Percentiles rank a stretch among this genome's conserved stretches.
Conservation (phyloP, 768 basidiomycete species). For the Lactifluus subvellereus region DNA sequence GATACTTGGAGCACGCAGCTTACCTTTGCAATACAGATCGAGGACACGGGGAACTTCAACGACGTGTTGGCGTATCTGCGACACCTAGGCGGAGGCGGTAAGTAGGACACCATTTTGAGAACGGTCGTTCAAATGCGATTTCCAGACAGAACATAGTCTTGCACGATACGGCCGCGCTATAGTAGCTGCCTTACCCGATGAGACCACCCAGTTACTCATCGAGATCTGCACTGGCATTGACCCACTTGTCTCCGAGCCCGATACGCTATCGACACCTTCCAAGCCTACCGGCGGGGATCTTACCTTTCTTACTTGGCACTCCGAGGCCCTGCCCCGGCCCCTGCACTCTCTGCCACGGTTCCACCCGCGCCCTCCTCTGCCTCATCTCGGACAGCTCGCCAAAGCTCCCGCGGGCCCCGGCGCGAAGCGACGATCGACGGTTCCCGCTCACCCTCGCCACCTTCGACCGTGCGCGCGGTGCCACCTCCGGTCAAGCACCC, state of each 20-base stretch:
- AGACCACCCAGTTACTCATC: conserved; percentile 86
- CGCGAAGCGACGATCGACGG: too few relatives aligned
- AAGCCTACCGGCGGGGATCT: conserved; percentile 42
- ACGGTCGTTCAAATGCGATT: conserved; percentile 3
- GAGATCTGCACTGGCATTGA: conserved; percentile 79
- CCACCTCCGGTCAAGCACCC: conserved; percentile 52
- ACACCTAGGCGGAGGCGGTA: too few relatives aligned
- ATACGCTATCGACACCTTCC: conserved; percentile 25
- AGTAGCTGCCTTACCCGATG: conserved; percentile 73
- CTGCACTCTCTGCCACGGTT: conserved; percentile 26
- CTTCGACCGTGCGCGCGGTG: too few relatives aligned
- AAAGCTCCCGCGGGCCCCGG: too few relatives aligned
- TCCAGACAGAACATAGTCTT: conserved; percentile 80
- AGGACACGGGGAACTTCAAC: too few relatives aligned
- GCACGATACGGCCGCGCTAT: conserved; percentile 80
- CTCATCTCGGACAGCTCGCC: too few relatives aligned
- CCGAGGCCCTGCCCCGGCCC: conserved; percentile 44
- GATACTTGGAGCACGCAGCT: too few relatives aligned
- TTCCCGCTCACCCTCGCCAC: too few relatives aligned
- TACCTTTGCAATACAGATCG: too few relatives aligned
- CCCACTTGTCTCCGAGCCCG: conserved; percentile 33
- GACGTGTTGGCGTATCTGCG: too few relatives aligned
- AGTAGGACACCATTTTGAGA: too few relatives aligned
- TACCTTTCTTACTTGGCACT: conserved; percentile 66
- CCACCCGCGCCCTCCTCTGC: too few relatives aligned